phyloP scores from a whole-genome alignment of 164 flowering plant species.

The Cinnamomum micranthum region DNA sequence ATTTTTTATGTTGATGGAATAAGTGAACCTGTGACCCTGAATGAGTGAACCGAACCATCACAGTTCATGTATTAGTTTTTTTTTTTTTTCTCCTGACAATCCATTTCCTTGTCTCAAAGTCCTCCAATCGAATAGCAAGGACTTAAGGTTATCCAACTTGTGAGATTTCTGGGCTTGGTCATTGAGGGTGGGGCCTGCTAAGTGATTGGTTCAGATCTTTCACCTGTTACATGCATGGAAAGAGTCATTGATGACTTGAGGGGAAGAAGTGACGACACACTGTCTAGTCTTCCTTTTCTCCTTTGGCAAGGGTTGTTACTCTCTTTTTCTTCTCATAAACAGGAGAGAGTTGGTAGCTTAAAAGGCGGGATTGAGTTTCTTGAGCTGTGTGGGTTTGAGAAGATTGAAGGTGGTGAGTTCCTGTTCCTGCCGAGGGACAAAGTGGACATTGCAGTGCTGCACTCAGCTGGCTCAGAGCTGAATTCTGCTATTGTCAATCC shows the following conservation, averaged over 20 bases:
- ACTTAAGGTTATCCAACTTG: background rate
- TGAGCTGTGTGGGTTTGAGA: constrained; percentile 81
- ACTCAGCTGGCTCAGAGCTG: constrained; percentile 47
- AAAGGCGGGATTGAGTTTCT: constrained; percentile 76
- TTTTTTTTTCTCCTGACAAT: no score
- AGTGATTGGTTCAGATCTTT: background rate
- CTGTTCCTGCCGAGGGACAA: constrained; percentile 57
- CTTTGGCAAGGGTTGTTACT: no score
- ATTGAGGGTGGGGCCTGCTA: background rate
- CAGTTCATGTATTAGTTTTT: no score
- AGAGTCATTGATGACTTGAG: background rate
- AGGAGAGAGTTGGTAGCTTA: constrained; percentile 77
- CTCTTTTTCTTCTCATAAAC: constrained; percentile 10
- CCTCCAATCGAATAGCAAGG: background rate
- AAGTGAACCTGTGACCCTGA: no score
- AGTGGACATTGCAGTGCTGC: constrained; percentile 49
- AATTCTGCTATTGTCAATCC: constrained; percentile 40
- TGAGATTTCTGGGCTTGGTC: no score
- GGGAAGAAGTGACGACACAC: background rate
- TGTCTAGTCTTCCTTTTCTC: background rate
- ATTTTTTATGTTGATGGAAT: no score
- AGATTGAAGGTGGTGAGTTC: constrained; percentile 47
- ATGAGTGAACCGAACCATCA: no score
- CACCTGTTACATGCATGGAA: background rate
- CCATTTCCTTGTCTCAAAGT: background rate